These are phyloP conservation scores for Fusarium sp. DNA, from an alignment of 2,329 filamentous ascomycete species.

Conservation along the genomic window DNA sequence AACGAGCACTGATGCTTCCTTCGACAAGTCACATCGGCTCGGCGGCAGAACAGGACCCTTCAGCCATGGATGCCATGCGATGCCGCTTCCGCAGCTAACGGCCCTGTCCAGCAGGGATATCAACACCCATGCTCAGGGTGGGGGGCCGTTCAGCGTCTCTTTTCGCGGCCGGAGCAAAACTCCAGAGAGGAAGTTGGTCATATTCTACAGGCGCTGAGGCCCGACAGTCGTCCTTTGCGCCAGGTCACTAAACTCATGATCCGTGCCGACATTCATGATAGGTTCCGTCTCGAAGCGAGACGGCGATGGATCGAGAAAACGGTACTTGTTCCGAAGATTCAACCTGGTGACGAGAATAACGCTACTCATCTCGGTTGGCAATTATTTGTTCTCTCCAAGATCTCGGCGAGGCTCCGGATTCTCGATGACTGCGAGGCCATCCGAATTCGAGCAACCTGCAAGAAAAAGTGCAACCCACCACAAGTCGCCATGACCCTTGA, in stretches of 20 bases:
- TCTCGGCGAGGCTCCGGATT: constrained; percentile 12
- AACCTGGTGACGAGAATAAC: constrained; percentile 22
- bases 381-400: background rate
- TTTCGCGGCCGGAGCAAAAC: background rate
- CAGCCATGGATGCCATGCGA: background rate
- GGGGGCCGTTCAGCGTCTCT: background rate
- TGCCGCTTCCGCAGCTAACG: constrained; percentile 1
- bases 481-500: background rate
- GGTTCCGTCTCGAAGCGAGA: background rate
- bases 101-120: background rate
- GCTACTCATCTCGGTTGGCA: background rate
- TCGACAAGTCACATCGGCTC: background rate
- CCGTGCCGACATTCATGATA: background rate
- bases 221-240: background rate
- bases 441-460: background rate
- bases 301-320: background rate
- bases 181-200: background rate
- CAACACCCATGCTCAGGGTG: constrained; percentile 1
- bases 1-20: background rate
- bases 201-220: background rate
- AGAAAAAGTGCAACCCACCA: constrained; percentile 3
- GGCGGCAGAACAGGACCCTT: background rate
- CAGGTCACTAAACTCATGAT: background rate
- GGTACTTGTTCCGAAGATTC: background rate
- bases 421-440: background rate